Percentiles rank a stretch among this genome's conserved stretches.
Conservation (phyloP, 2,329 filamentous ascomycete genomes). For the Ilyonectria robusta region DNA sequence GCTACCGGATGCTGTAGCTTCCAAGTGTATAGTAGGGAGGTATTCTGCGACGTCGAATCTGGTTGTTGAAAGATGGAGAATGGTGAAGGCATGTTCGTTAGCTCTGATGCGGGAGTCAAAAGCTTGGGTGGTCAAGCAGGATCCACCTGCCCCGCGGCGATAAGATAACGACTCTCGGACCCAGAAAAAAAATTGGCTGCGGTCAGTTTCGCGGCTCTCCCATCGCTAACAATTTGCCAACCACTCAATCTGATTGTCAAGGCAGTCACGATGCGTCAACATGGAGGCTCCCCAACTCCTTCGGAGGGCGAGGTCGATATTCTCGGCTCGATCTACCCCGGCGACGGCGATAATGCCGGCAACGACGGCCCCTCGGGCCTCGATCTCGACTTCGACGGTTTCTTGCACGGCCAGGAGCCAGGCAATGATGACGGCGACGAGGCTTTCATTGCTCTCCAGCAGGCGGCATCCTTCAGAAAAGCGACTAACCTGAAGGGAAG, state of each 20-base stretch:
- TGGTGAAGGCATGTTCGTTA: slow-evolving; percentile 5
- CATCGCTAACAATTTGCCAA: slow-evolving; percentile 24
- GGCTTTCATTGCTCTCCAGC: slow-evolving; percentile 90
- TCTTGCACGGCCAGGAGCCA: slow-evolving; percentile 66
- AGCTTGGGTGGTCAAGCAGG: slow-evolving; percentile 21
- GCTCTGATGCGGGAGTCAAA: slow-evolving; percentile 26
- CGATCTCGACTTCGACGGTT: slow-evolving; percentile 71
- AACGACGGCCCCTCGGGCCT: slow-evolving; percentile 55
- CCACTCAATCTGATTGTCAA: slow-evolving; percentile 20
- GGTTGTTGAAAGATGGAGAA: slow-evolving; percentile 26
- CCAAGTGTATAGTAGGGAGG: neutral
- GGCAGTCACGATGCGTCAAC: slow-evolving; percentile 73
- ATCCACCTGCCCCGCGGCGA: slow-evolving; percentile 52
- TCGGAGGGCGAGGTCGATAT: slow-evolving; percentile 97
- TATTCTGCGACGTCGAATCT: neutral
- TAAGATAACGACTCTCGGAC: slow-evolving; percentile 54
- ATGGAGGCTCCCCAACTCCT: slow-evolving; percentile 82
- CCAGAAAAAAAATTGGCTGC: slow-evolving; percentile 51
- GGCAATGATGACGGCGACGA: slow-evolving; percentile 80
- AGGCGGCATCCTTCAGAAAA: slow-evolving; percentile 91
- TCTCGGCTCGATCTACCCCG: slow-evolving; percentile 80
- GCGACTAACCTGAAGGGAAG: slow-evolving; percentile 85
- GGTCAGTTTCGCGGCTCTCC: slow-evolving; percentile 29
- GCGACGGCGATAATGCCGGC: slow-evolving; percentile 65
- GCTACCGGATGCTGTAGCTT: neutral